Conservation (phyloP, 2,329 filamentous ascomycete genomes). For the Pseudogymnoascus pannorum region DNA sequence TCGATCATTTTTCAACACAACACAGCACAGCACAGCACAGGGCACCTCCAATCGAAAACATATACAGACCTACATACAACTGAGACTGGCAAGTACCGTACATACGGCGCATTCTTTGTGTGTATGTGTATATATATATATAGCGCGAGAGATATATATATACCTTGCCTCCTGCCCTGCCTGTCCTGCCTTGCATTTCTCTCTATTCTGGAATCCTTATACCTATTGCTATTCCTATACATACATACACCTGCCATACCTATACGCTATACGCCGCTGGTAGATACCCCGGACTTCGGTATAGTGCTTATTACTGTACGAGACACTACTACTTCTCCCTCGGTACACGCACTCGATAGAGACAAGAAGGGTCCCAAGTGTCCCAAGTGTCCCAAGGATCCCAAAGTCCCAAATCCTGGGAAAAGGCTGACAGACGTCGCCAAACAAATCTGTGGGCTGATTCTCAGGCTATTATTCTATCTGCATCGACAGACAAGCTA, state of each 20-base stretch:
- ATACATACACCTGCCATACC: neutral
- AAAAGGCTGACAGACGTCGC: neutral
- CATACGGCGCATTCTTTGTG: neutral
- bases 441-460: neutral
- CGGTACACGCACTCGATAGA: neutral
- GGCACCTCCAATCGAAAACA: no score
- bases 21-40: no score
- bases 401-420: neutral
- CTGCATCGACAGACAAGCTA: no score
- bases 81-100: neutral
- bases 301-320: neutral
- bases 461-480: no score
- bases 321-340: neutral
- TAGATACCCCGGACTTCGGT: neutral
- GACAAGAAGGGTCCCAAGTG: neutral
- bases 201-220: neutral
- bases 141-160: neutral
- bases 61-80: neutral
- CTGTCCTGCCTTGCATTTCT: neutral
- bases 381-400: no score
- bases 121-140: slow-evolving; percentile 1
- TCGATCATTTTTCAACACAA: neutral
- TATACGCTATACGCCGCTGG: neutral
- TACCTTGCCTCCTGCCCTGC: neutral
- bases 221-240: neutral